phyloP scores from a whole-genome alignment of 768 basidiomycete species.

The Tylopilus sp. region DNA sequence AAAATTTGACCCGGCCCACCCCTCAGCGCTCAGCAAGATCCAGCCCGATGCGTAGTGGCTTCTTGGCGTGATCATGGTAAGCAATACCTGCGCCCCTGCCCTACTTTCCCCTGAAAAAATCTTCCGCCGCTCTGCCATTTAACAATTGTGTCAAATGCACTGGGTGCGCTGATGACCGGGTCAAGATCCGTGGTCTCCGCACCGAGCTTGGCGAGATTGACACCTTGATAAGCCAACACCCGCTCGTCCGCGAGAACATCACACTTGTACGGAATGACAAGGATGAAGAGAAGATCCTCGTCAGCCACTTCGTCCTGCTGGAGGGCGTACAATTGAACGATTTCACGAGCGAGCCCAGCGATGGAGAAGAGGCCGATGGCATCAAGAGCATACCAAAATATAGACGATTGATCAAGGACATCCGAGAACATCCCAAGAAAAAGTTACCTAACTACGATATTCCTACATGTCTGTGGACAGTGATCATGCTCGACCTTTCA shows the following conservation, averaged over 20 bases:
- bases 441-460: slow-evolving; percentile 95
- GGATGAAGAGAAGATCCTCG: slow-evolving; percentile 98
- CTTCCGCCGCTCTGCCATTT: no score
- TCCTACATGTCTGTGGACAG: slow-evolving; percentile 65
- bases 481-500: neutral
- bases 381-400: slow-evolving; percentile 81
- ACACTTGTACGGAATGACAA: slow-evolving; percentile 96
- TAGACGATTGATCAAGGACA: slow-evolving; percentile 84
- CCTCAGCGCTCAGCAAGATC: slow-evolving; percentile 3
- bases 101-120: no score
- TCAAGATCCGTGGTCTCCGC: slow-evolving; percentile 98
- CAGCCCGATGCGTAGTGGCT: neutral
- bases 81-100: no score
- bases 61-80: no score
- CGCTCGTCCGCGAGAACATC: slow-evolving; percentile 94
- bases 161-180: slow-evolving; percentile 95
- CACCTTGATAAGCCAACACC: slow-evolving; percentile 90
- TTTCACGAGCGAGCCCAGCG: slow-evolving; percentile 63
- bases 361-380: slow-evolving; percentile 49
- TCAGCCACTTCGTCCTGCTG: slow-evolving; percentile 94
- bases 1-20: neutral
- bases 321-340: slow-evolving; percentile 62
- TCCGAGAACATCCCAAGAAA: slow-evolving; percentile 93
- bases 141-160: slow-evolving; percentile 94
- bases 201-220: slow-evolving; percentile 99